Percentiles rank a stretch among this genome's conserved stretches.
phyloP scores from a whole-genome alignment of 768 basidiomycete species.

The Kwoniella sp. region DNA sequence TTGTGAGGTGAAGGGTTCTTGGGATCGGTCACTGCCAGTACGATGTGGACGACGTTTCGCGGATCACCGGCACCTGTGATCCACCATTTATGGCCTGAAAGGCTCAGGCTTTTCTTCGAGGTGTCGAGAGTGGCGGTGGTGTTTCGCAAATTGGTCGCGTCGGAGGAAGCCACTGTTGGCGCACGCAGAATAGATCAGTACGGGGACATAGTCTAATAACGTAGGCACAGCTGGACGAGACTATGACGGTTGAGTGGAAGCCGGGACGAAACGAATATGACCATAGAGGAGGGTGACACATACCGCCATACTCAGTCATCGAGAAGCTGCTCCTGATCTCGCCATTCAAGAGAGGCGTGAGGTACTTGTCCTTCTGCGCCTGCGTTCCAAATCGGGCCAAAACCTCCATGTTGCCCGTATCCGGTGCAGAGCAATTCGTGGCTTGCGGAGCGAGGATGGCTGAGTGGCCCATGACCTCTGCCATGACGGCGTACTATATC shows the following conservation, averaged over 20 bases:
- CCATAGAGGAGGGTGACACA: constrained; percentile 29
- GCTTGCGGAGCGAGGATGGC: constrained; percentile 80
- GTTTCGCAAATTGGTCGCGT: constrained; percentile 81
- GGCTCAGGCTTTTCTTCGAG: constrained; percentile 78
- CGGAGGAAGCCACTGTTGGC: constrained; percentile 75
- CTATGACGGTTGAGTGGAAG: not conserved
- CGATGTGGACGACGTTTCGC: constrained; percentile 81
- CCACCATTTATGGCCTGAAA: constrained; percentile 97
- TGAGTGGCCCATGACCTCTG: constrained; percentile 86
- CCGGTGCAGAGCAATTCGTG: constrained; percentile 92
- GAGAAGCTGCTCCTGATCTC: constrained; percentile 86
- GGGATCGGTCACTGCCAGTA: constrained; percentile 82
- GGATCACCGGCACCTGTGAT: constrained; percentile 97
- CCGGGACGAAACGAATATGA: not conserved
- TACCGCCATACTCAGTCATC: constrained; percentile 94
- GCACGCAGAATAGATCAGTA: too few relatives aligned
- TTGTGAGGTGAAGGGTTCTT: constrained; percentile 72
- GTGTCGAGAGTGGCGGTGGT: constrained; percentile 80
- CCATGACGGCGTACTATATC: constrained; percentile 97
- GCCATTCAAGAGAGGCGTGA: constrained; percentile 82
- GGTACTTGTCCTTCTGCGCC: constrained; percentile 88
- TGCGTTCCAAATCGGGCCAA: constrained; percentile 89
- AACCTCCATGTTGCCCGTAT: constrained; percentile 99
- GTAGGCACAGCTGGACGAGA: too few relatives aligned
- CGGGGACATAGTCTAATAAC: not conserved